Evolutionary conservation across 352 stramenopile species (phyloP), one percentile per base, ranked within the genome.

Genomic region (Phytophthora ramorum): DNA sequence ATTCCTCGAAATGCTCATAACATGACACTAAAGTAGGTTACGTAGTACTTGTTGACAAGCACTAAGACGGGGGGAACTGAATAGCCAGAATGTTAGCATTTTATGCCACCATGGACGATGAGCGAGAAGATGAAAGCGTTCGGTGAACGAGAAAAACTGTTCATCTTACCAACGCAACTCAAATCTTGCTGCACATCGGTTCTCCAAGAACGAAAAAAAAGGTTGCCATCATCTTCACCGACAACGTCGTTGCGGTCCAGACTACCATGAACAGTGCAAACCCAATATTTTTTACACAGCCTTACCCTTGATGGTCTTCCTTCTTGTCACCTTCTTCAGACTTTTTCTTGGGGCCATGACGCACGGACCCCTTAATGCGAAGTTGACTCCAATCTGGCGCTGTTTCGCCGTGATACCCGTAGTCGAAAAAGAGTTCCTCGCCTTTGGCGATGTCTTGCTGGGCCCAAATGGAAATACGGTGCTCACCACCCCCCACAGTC

Each of bases 401-500:
- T 8, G 76, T 81, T 53, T 87, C 73, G 28, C 81, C 82, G 20
- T 79, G 69, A 64, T 90, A 91, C 35, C 81, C 82, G 28, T 91
- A 91, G 68, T 91, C 68, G 62, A 91, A 91, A 66, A 87, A 86
- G 22, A 91, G 56, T 53, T 91, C 82, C 54, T 90, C 79, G 24
- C 96, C 83, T 26, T 90, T 77, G 50, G 79, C 76, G 63, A 98
- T 97, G 69, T 97, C 83, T 54, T 92, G 68, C 46, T 87, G 73
- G 0, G 96, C 93, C 83, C 90, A 98, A 46, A 98, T 92, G n/a
- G 81, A 90, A 72, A 98, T 97, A 41, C 84, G 79, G 66, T 93
- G 81, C 49, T 97, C 86, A 9, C 93, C 92, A 35, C 90, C 85
- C 2, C 17, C 41, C 1, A 97, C 88, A 28, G 79, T 76, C 46